Evolutionary conservation across 2,329 filamentous ascomycete genomes (phyloP).

Genomic region (Nannizziopsis barbatae): DNA sequence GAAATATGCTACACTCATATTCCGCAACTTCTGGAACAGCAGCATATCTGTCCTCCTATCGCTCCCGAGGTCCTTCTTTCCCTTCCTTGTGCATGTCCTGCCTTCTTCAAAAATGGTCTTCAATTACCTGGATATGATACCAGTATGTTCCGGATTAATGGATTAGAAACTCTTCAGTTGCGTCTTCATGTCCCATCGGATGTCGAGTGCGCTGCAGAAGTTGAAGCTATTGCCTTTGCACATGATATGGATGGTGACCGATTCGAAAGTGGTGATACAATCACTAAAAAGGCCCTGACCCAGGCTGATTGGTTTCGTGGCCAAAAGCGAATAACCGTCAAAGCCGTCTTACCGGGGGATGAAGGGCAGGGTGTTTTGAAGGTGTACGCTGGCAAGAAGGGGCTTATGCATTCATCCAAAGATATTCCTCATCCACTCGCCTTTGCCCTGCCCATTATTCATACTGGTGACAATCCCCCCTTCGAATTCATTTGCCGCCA

Average conservation of each 20-base stretch:
- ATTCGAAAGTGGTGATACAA: constrained; percentile 80
- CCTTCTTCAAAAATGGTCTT: constrained; percentile 73
- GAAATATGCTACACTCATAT: constrained; percentile 96
- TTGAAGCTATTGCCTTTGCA: constrained; percentile 71
- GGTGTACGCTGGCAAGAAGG: constrained; percentile 85
- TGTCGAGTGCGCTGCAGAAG: constrained; percentile 83
- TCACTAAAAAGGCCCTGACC: constrained; percentile 75
- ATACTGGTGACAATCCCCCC: constrained; percentile 81
- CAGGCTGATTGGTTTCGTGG: constrained; percentile 87
- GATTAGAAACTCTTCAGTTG: constrained; percentile 84
- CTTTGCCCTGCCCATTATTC: constrained; percentile 77
- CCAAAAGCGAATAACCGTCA: constrained; percentile 83
- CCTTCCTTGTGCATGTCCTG: constrained; percentile 72
- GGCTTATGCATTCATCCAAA: constrained; percentile 94
- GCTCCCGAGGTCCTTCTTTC: constrained; percentile 76
- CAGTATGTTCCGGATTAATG: constrained; percentile 70
- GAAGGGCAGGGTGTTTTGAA: constrained; percentile 81
- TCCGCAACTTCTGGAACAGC: constrained; percentile 73
- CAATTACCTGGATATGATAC: constrained; percentile 87
- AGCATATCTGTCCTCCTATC: constrained; percentile 84
- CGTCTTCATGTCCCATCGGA: constrained; percentile 80
- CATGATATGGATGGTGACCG: constrained; percentile 79
- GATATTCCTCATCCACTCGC: constrained; percentile 89
- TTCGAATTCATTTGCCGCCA: constrained; percentile 91
- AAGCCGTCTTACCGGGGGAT: constrained; percentile 81